Percentiles rank a stretch among this genome's conserved stretches.
Evolutionary conservation across 176 grass and related monocot genomes (phyloP).

Genomic region (Elymus sibiricus): DNA sequence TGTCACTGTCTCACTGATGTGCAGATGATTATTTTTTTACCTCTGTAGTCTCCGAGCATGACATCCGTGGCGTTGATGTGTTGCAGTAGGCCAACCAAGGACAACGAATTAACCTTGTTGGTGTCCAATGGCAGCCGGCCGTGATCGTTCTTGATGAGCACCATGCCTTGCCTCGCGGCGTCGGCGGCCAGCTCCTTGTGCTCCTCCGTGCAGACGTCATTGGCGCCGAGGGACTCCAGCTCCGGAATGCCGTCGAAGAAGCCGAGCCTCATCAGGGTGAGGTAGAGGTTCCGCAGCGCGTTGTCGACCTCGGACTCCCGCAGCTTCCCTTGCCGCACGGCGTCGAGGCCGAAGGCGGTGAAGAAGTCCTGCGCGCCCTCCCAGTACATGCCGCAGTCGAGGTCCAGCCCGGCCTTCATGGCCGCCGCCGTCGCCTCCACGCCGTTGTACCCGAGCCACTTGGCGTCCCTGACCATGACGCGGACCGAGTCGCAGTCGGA

Average conservation of each 20-base stretch:
- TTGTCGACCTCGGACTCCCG: conserved; percentile 57
- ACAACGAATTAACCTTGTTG: neutral
- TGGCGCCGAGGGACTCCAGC: conserved; percentile 19
- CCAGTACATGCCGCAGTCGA: conserved; percentile 59
- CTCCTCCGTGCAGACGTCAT: conserved; percentile 22
- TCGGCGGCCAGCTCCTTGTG: conserved; percentile 52
- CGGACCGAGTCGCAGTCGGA: conserved; percentile 72
- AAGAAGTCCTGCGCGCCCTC: conserved; percentile 43
- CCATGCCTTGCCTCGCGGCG: conserved; percentile 53
- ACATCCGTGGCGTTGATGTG: conserved; percentile 50
- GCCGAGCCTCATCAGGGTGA: conserved; percentile 64
- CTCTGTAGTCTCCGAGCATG: conserved; percentile 57
- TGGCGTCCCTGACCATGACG: conserved; percentile 44
- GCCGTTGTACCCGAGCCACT: conserved; percentile 35
- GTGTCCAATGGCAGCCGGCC: conserved; percentile 35
- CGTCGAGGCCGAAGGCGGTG: conserved; percentile 36
- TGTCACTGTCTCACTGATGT: neutral
- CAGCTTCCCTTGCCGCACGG: conserved; percentile 46
- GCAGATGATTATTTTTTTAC: neutral
- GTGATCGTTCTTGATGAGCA: conserved; percentile 59
- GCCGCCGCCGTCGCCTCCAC: conserved; percentile 41
- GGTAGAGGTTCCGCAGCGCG: conserved; percentile 51
- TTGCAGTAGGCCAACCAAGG: conserved; percentile 42
- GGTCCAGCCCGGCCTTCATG: conserved; percentile 50
- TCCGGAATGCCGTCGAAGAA: conserved; percentile 67